Evolutionary conservation across 768 basidiomycete genomes (phyloP).

Genomic region (Cystobasidium tubakii): DNA sequence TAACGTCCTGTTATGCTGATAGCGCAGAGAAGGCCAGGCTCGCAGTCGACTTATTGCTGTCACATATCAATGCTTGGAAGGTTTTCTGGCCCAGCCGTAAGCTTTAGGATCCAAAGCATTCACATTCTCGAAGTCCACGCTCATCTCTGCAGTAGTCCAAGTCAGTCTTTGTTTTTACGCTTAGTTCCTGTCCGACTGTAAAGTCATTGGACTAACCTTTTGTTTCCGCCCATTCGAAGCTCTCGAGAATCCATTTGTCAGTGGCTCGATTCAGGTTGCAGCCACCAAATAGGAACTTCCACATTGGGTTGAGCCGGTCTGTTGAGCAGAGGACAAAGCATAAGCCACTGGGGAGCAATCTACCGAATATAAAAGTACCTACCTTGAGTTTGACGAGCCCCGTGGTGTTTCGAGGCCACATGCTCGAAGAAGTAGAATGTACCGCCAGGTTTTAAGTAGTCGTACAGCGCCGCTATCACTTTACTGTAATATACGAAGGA

Average conservation of each 20-base stretch:
- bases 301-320: constrained; percentile 17
- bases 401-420: constrained; percentile 17
- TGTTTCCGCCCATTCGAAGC: constrained; percentile 20
- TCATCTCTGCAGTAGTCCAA: constrained; percentile 8
- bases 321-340: neutral
- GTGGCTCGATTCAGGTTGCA: constrained; percentile 31
- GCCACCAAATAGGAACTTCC: constrained; percentile 23
- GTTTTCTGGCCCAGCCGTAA: constrained; percentile 32
- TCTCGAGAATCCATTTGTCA: constrained; percentile 32
- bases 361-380: neutral
- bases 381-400: constrained; percentile 20
- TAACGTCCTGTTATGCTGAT: too few relatives aligned
- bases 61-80: neutral
- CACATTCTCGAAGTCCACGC: constrained; percentile 12
- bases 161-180: too few relatives aligned
- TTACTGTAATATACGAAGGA: neutral
- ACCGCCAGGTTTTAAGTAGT: constrained; percentile 32
- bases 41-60: too few relatives aligned
- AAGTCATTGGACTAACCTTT: neutral
- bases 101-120: constrained; percentile 15
- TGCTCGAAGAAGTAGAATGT: constrained; percentile 33
- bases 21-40: too few relatives aligned
- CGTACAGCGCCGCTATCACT: constrained; percentile 34
- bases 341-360: too few relatives aligned
- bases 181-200: too few relatives aligned